A percentile compares a stretch with the other conserved stretches of the same genome.
These are phyloP conservation scores for Daphne laureola DNA, from an alignment of 441 rosid species.

Conservation along the genomic window DNA sequence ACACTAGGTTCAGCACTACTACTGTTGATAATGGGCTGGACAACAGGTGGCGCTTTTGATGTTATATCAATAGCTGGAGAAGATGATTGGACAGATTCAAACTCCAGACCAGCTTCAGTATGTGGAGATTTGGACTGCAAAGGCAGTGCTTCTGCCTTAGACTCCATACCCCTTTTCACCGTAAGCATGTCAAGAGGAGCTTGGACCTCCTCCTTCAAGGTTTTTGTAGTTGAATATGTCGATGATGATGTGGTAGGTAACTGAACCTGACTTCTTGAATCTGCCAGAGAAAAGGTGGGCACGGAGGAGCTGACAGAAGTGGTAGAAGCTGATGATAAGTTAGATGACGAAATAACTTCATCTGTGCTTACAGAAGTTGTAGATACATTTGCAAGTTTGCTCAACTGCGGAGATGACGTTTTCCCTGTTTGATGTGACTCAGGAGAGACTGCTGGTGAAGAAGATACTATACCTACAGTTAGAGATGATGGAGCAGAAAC, in stretches of 20 bases:
- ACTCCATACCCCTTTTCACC: conserved; percentile 20
- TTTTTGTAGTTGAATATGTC: conserved; percentile 25
- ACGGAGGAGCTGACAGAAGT: conserved; percentile 29
- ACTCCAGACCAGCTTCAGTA: conserved; percentile 29
- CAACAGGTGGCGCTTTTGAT: conserved; percentile 28
- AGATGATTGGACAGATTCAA: conserved; percentile 37
- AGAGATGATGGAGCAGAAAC: conserved; percentile 36
- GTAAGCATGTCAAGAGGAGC: conserved; percentile 18
- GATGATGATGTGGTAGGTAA: conserved; percentile 17
- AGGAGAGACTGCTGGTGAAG: conserved; percentile 23
- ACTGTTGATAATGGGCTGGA: conserved; percentile 25
- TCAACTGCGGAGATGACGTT: conserved; percentile 26
- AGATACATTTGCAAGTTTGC: conserved; percentile 28
- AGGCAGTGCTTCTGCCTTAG: conserved; percentile 21
- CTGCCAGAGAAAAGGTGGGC: conserved; percentile 23
- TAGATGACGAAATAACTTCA: conserved; percentile 22
- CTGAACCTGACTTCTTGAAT: conserved; percentile 21
- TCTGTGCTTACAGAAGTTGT: conserved; percentile 20
- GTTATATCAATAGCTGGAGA: conserved; percentile 26
- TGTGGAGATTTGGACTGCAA: conserved; percentile 20
- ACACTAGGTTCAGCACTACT: conserved; percentile 28
- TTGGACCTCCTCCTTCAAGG: conserved; percentile 29
- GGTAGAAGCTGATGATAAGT: conserved; percentile 24
- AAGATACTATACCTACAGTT: conserved; percentile 19
- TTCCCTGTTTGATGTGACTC: conserved; percentile 24